These are phyloP conservation scores for Fraxinus latifolia DNA, from an alignment of 305 asterid genomes.

Conservation along the genomic window DNA sequence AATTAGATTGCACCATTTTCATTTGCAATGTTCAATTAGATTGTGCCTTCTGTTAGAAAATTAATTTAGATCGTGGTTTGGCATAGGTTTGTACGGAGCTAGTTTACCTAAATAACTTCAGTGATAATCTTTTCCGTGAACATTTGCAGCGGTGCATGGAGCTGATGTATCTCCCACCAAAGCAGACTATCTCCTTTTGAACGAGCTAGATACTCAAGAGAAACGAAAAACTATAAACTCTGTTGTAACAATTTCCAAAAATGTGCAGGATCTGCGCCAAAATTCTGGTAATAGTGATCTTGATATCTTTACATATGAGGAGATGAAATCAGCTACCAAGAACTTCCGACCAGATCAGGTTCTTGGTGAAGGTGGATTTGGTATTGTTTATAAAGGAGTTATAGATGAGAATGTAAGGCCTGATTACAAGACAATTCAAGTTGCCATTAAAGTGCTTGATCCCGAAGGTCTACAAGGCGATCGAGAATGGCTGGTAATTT, in stretches of 20 bases:
- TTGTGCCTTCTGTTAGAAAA: neutral
- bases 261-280: constrained; percentile 66
- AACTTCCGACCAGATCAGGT: constrained; percentile 77
- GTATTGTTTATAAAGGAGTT: constrained; percentile 85
- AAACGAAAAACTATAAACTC: constrained; percentile 24
- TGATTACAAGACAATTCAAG: constrained; percentile 51
- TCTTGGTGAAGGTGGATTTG: constrained; percentile 96
- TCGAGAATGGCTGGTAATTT: constrained; percentile 89
- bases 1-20: neutral
- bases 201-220: constrained; percentile 15
- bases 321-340: constrained; percentile 87
- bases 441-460: constrained; percentile 88
- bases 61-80: neutral
- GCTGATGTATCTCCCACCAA: constrained; percentile 33
- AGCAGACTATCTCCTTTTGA: constrained; percentile 34
- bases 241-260: constrained; percentile 48
- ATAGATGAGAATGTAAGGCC: constrained; percentile 63
- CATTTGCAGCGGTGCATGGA: constrained; percentile 32
- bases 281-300: constrained; percentile 66
- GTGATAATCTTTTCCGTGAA: constrained; percentile 18
- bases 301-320: constrained; percentile 75
- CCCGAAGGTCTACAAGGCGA: constrained; percentile 89
- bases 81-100: neutral
- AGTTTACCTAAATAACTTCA: neutral
- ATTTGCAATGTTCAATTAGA: neutral